Evolutionary conservation across 1,139 yeast species (phyloP).

Genomic region (Trichomonascaceae sp.): DNA sequence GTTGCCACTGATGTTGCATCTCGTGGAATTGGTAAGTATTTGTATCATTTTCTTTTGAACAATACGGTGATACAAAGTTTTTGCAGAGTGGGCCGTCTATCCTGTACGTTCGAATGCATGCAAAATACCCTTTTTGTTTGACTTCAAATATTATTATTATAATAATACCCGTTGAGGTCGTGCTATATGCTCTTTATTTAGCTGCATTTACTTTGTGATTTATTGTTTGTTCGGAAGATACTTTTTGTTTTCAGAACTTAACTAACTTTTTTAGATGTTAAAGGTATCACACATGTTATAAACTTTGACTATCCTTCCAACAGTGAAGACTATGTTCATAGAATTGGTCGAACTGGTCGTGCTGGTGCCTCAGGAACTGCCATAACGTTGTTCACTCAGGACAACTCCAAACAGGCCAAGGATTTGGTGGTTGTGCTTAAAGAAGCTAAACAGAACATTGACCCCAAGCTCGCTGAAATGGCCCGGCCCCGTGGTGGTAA

Average conservation of each 20-base stretch:
- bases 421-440: slow-evolving; percentile 83
- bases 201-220: slow-evolving; percentile 1
- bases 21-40: slow-evolving; percentile 97
- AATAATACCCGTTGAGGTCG: neutral
- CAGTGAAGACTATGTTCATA: slow-evolving; percentile 94
- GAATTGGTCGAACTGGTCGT: slow-evolving; percentile 98
- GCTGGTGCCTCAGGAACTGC: slow-evolving; percentile 97
- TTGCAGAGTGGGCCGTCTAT: slow-evolving; percentile 8
- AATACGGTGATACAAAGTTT: neutral
- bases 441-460: slow-evolving; percentile 89
- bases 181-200: neutral
- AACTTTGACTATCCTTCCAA: slow-evolving; percentile 98
- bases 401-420: slow-evolving; percentile 81
- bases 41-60: neutral
- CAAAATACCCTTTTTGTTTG: slow-evolving; percentile 2
- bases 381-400: slow-evolving; percentile 87
- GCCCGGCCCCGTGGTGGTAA: slow-evolving; percentile 44
- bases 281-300: slow-evolving; percentile 88
- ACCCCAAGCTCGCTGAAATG: slow-evolving; percentile 46
- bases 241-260: neutral
- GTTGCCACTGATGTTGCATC: slow-evolving; percentile 99
- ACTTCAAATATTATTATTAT: neutral
- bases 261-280: slow-evolving; percentile 63
- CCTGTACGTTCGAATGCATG: slow-evolving; percentile 3
- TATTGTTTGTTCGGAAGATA: neutral